Conservation (phyloP, 768 basidiomycete species). For the Hydnum rufescens region DNA sequence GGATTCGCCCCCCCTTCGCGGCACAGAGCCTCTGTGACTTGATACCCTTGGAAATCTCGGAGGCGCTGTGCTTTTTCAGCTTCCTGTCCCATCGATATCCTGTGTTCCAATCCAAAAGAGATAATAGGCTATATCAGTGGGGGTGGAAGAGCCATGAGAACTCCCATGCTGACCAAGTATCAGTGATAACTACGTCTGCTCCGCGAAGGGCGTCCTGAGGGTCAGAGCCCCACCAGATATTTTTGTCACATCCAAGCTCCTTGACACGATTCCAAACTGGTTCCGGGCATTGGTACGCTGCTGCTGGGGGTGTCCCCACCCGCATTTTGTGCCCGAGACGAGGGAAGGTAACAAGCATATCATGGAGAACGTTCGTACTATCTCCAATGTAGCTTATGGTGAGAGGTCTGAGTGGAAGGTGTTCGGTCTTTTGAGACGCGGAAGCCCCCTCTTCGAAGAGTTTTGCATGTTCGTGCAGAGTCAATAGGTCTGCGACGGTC, state of each 20-base stretch:
- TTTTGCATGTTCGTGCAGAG: conserved; percentile 57
- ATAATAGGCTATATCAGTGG: not conserved
- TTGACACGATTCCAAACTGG: conserved; percentile 68
- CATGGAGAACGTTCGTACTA: conserved; percentile 85
- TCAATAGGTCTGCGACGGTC: conserved; percentile 79
- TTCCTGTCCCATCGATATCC: conserved; percentile 99
- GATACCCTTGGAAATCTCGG: conserved; percentile 77
- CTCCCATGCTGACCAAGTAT: conserved; percentile 57
- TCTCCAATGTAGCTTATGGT: conserved; percentile 91
- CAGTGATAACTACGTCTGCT: conserved; percentile 91
- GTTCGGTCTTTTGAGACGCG: conserved; percentile 10
- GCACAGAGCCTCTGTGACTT: conserved; percentile 81
- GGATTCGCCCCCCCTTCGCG: conserved; percentile 60
- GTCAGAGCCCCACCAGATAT: conserved; percentile 53
- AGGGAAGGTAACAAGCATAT: conserved; percentile 91
- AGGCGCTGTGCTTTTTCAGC: conserved; percentile 75
- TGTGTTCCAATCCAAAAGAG: conserved; percentile 18
- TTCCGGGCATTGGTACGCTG: conserved; percentile 41
- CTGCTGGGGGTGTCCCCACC: conserved; percentile 55
- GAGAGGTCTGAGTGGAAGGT: conserved; percentile 47
- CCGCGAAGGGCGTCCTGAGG: conserved; percentile 73
- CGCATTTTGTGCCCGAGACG: conserved; percentile 74
- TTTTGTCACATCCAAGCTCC: conserved; percentile 50
- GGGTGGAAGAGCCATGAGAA: not conserved
- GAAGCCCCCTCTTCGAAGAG: conserved; percentile 25